Evolutionary conservation across 148 eudicot species (phyloP).

Genomic region (Amaranthus hypochondriacus): DNA sequence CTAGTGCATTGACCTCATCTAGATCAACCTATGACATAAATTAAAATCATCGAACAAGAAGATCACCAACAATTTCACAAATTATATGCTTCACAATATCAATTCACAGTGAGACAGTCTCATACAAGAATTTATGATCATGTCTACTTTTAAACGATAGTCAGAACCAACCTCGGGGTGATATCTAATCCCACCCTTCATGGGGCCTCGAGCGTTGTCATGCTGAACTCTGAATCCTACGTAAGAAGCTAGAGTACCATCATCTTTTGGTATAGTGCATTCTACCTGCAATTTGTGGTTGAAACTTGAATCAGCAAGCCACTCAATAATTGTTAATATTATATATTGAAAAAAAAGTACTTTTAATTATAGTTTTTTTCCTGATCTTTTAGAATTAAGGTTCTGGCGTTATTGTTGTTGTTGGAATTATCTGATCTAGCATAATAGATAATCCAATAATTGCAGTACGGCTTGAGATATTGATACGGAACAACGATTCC

Average conservation of each 20-base stretch:
- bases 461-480: no score
- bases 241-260: constrained; percentile 79
- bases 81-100: no score
- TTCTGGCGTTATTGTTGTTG: no score
- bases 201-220: constrained; percentile 97
- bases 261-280: constrained; percentile 96
- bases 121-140: no score
- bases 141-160: no score
- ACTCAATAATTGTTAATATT: background rate
- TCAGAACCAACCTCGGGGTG: constrained; percentile 67
- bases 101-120: no score
- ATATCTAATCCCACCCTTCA: constrained; percentile 99
- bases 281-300: constrained; percentile 60
- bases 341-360: background rate
- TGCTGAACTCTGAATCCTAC: constrained; percentile 96
- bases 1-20: constrained; percentile 98
- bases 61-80: no score
- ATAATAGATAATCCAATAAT: no score
- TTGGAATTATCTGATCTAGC: no score
- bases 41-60: no score
- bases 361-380: no score
- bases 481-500: background rate
- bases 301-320: constrained; percentile 15
- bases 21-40: constrained; percentile 42
- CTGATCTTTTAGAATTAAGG: no score